Evolutionary conservation across 257 asterid species (phyloP).

Genomic region (Plantago ovata): DNA sequence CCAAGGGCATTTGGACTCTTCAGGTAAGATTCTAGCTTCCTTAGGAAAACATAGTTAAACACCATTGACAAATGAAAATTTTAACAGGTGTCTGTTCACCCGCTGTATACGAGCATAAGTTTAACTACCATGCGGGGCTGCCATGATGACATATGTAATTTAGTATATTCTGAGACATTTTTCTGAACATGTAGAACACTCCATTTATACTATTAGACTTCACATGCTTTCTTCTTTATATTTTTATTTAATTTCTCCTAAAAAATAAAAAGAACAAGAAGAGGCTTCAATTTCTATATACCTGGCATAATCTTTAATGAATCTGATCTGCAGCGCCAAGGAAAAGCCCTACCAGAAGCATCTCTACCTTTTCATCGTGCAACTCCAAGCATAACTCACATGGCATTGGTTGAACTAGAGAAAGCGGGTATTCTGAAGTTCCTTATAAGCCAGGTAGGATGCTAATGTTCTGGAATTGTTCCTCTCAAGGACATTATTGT

Average conservation of each 20-base stretch:
- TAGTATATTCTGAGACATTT: too few relatives aligned
- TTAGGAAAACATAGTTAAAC: too few relatives aligned
- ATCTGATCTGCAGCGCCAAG: constrained; percentile 69
- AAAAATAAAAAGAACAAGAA: too few relatives aligned
- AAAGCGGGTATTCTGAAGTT: constrained; percentile 83
- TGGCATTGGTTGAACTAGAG: constrained; percentile 93
- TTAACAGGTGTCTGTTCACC: too few relatives aligned
- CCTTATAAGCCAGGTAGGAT: constrained; percentile 80
- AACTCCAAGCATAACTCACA: constrained; percentile 82
- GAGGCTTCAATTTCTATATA: neutral
- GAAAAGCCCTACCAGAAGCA: constrained; percentile 92
- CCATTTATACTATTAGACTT: too few relatives aligned
- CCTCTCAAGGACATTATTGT: neutral
- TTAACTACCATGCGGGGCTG: too few relatives aligned
- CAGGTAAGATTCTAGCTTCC: constrained; percentile 47
- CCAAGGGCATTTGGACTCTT: constrained; percentile 97
- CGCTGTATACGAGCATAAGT: too few relatives aligned
- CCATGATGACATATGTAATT: too few relatives aligned
- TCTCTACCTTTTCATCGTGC: constrained; percentile 96
- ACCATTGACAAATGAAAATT: too few relatives aligned
- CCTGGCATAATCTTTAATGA: constrained; percentile 14
- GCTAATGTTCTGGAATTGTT: constrained; percentile 6
- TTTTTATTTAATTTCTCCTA: neutral
- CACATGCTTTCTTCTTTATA: neutral
- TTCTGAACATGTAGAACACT: too few relatives aligned